These are phyloP conservation scores for Penicillium malachiteum DNA, from an alignment of 495 filamentous ascomycete species.

Conservation along the genomic window DNA sequence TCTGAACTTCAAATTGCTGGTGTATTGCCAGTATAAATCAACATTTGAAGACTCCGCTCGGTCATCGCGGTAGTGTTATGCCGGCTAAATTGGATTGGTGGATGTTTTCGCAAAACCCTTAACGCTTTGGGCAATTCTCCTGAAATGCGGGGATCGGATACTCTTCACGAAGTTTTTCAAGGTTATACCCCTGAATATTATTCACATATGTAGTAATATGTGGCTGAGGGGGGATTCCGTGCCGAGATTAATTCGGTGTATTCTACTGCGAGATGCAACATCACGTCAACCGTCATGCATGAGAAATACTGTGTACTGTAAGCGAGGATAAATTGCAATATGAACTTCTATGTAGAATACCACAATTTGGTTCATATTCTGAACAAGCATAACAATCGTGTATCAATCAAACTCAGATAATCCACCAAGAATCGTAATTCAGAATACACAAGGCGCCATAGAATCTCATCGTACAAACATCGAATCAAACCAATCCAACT, in stretches of 20 bases:
- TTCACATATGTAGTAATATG: too few relatives aligned
- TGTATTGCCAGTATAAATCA: neutral
- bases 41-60: neutral
- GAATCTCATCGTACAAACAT: neutral
- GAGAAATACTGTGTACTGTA: neutral
- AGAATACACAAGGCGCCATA: slow-evolving; percentile 1
- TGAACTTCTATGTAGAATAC: neutral
- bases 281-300: too few relatives aligned
- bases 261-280: neutral
- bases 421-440: neutral
- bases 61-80: slow-evolving; percentile 23
- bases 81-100: slow-evolving; percentile 29
- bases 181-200: too few relatives aligned
- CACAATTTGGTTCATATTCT: neutral
- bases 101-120: slow-evolving; percentile 21
- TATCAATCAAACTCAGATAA: slow-evolving; percentile 7
- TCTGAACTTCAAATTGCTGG: neutral
- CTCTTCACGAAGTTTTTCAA: neutral
- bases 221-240: too few relatives aligned
- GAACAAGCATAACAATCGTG: neutral
- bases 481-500: neutral
- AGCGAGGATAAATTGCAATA: neutral
- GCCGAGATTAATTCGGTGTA: neutral
- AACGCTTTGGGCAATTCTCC: slow-evolving; percentile 26
- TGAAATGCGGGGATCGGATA: slow-evolving; percentile 15